Evolutionary conservation across 1,284 basidiomycete species (phyloP).

Genomic region (Cerioporus squamosus): DNA sequence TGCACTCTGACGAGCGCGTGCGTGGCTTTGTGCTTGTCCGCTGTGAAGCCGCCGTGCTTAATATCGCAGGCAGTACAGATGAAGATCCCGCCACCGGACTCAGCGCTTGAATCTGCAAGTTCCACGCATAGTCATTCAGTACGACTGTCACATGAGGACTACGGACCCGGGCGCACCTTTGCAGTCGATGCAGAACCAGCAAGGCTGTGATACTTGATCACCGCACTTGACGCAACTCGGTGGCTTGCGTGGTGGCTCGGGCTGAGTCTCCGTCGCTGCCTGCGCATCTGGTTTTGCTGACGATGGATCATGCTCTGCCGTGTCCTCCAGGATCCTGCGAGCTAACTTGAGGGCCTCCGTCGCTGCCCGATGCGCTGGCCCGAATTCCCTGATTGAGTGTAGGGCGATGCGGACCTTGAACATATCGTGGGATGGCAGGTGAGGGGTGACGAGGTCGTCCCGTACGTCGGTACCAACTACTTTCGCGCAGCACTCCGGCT

Average conservation of each 20-base stretch:
- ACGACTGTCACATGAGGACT: too few relatives aligned
- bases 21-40: not conserved
- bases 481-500: not conserved
- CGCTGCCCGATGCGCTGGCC: not conserved
- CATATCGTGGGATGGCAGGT: slow-evolving; percentile 3
- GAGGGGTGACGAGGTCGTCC: slow-evolving; percentile 1
- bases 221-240: not conserved
- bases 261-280: not conserved
- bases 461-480: not conserved
- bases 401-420: slow-evolving; percentile 4
- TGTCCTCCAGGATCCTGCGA: not conserved
- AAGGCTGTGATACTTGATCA: not conserved
- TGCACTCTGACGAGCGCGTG: slow-evolving; percentile 11
- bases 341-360: not conserved
- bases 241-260: not conserved
- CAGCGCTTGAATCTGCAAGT: too few relatives aligned
- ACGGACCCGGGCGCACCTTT: not conserved
- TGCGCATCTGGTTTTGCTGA: not conserved
- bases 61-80: slow-evolving; percentile 2
- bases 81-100: not conserved
- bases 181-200: slow-evolving; percentile 18
- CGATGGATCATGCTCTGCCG: too few relatives aligned
- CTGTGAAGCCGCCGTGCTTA: not conserved
- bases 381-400: not conserved
- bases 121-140: not conserved